phyloP scores from a whole-genome alignment of 345 rosid genomes.

The Arabis alpina region DNA sequence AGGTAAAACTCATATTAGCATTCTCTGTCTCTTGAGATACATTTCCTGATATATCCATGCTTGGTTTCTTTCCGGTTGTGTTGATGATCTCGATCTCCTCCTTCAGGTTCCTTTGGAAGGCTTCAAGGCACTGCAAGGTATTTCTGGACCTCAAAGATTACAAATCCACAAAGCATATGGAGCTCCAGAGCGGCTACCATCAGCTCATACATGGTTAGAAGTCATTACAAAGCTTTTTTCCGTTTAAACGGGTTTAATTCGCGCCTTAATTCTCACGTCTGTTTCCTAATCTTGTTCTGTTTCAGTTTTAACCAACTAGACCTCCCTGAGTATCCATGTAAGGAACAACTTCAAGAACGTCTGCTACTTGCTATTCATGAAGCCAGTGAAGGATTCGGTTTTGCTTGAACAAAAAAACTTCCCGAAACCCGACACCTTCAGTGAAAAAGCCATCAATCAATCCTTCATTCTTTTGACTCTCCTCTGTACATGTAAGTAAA shows the following conservation, averaged over 20 bases:
- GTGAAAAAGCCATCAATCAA: constrained; percentile 14
- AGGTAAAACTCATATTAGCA: constrained; percentile 52
- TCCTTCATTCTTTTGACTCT: constrained; percentile 42
- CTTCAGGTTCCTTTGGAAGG: constrained; percentile 89
- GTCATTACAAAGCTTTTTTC: constrained; percentile 8
- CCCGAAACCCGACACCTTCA: constrained; percentile 4
- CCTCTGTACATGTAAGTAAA: constrained; percentile 38
- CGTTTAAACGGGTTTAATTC: not conserved
- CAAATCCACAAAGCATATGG: constrained; percentile 99
- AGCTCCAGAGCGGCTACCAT: constrained; percentile 86
- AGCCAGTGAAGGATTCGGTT: constrained; percentile 97
- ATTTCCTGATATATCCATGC: not conserved
- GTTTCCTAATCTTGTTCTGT: not conserved
- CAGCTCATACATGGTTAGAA: constrained; percentile 93
- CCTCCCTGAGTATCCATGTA: constrained; percentile 84
- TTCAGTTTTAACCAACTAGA: constrained; percentile 96
- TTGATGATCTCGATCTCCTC: constrained; percentile 8
- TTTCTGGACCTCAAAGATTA: constrained; percentile 92
- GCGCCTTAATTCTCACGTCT: not conserved
- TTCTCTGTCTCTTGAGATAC: constrained; percentile 1
- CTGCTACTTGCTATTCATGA: constrained; percentile 94
- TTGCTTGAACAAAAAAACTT: constrained; percentile 58
- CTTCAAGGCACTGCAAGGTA: constrained; percentile 93
- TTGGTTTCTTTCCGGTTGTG: not conserved
- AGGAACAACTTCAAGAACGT: constrained; percentile 85